Percentiles rank a stretch among this genome's conserved stretches.
Conservation (phyloP, 345 rosid genomes). For the Eucalyptus tenuipes region DNA sequence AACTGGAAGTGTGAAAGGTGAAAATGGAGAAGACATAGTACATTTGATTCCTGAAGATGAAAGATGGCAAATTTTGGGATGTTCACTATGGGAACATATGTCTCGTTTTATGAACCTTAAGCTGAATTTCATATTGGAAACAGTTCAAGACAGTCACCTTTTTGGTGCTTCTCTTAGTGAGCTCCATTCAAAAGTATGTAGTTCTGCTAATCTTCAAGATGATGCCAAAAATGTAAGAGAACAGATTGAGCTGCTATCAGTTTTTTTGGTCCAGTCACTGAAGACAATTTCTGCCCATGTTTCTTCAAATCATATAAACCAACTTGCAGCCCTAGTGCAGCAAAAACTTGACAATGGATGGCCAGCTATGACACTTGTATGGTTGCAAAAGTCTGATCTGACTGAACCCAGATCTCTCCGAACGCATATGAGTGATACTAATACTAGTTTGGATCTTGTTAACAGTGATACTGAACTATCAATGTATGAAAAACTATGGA, state of each 20-base stretch:
- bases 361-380: constrained; percentile 34
- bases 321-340: constrained; percentile 35
- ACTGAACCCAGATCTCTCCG: constrained; percentile 23
- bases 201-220: constrained; percentile 16
- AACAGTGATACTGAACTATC: constrained; percentile 21
- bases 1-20: constrained; percentile 1
- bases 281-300: constrained; percentile 29
- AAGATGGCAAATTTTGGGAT: constrained; percentile 54
- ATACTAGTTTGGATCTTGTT: constrained; percentile 13
- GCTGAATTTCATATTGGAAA: constrained; percentile 21
- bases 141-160: constrained; percentile 19
- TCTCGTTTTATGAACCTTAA: constrained; percentile 47
- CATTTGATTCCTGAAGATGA: constrained; percentile 62
- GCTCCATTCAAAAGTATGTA: constrained; percentile 11
- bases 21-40: constrained; percentile 10
- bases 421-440: constrained; percentile 11
- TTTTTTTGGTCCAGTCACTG: constrained; percentile 33
- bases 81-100: constrained; percentile 72
- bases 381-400: constrained; percentile 41
- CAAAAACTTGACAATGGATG: constrained; percentile 43
- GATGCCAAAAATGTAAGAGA: constrained; percentile 18
- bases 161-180: constrained; percentile 12
- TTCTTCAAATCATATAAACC: constrained; percentile 61
- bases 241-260: constrained; percentile 16
- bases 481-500: constrained; percentile 39